These are phyloP conservation scores for Candolleomyces efflorescens DNA, from an alignment of 768 basidiomycete genomes.

Conservation along the genomic window DNA sequence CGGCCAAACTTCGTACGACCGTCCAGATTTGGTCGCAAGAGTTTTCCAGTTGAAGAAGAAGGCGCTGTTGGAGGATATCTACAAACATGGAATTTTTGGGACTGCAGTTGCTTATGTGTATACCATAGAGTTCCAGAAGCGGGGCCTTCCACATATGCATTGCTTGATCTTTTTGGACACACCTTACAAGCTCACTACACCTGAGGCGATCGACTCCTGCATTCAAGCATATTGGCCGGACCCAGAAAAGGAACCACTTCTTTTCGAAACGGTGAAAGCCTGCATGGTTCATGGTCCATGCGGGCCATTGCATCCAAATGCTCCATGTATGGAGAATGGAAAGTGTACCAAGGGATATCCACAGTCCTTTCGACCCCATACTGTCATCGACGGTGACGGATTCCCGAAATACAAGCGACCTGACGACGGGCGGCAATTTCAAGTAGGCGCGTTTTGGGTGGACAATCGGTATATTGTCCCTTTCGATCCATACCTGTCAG, in stretches of 20 bases:
- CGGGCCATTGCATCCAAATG: slow-evolving; percentile 25
- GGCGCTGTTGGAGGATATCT: slow-evolving; percentile 31
- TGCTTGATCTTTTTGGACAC: slow-evolving; percentile 33
- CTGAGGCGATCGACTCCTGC: not conserved
- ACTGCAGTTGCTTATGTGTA: slow-evolving; percentile 33
- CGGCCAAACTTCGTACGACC: slow-evolving; percentile 34
- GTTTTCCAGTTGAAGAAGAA: slow-evolving; percentile 44
- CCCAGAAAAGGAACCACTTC: slow-evolving; percentile 26
- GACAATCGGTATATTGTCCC: slow-evolving; percentile 41
- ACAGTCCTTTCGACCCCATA: slow-evolving; percentile 29
- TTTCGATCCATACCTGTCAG: slow-evolving; percentile 30
- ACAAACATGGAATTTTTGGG: slow-evolving; percentile 38
- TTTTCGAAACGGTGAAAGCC: slow-evolving; percentile 34
- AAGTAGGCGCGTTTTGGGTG: not conserved
- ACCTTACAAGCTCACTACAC: slow-evolving; percentile 15
- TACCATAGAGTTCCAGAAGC: slow-evolving; percentile 38
- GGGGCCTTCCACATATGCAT: slow-evolving; percentile 37
- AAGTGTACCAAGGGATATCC: slow-evolving; percentile 41
- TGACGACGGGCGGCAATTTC: slow-evolving; percentile 26
- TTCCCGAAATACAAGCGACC: slow-evolving; percentile 34
- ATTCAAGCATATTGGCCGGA: slow-evolving; percentile 25
- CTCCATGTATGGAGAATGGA: slow-evolving; percentile 38
- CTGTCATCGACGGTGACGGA: slow-evolving; percentile 32
- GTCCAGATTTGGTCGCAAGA: slow-evolving; percentile 45
- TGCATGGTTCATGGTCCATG: slow-evolving; percentile 52